Evolutionary conservation across 2,329 filamentous ascomycete species (phyloP), one percentile per base, ranked within the genome.

Genomic region (Hypoxylon sp.): DNA sequence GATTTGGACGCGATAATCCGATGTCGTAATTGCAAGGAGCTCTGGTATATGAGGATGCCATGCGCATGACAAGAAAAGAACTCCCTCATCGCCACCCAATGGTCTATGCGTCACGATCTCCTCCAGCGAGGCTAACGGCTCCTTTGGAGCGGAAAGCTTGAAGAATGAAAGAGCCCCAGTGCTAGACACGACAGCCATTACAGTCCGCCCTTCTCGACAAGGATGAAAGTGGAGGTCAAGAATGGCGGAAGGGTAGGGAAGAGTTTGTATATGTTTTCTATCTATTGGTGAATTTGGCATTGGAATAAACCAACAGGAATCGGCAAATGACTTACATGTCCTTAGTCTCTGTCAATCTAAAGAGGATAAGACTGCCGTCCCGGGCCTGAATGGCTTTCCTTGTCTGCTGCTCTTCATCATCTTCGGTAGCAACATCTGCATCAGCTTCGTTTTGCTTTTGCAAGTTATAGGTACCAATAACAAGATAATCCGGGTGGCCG

Each of bases 381-480:
- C 93, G 89, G 53, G 81, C 86, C 75, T 94, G 91, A 1, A 83
- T 72, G 69, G 83, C 81, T 34, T 57, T 68, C 61, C 70, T 74
- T 60, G 49, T 46, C 56, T 51, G 57, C 28, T 70, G 53, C 73
- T 74, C 73, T 28, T 73, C 69, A 2, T 68, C 71, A 13, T 72
- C 70, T 2, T 74, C 62, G 14, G 70, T 65, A 14, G 25, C 2
- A 13, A 28, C 51, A 30, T 61, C 67, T 1, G 74, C 69, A 30
- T 65, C 66, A 5, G 62, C 57, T 46, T 65, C 36, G 6, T 79
- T 74, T 53, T 83, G 77, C 66, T 85, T 84, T 68, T 93, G 83
- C 28, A 97, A 85, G 68, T 91, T 88, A 79, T 98, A 98, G 1
- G 94, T 97, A 41, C 94, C 95, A 51, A 97, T 86, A 0, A 97